phyloP scores from a whole-genome alignment of 2,329 filamentous ascomycete species.

The Penicillium sp. region DNA sequence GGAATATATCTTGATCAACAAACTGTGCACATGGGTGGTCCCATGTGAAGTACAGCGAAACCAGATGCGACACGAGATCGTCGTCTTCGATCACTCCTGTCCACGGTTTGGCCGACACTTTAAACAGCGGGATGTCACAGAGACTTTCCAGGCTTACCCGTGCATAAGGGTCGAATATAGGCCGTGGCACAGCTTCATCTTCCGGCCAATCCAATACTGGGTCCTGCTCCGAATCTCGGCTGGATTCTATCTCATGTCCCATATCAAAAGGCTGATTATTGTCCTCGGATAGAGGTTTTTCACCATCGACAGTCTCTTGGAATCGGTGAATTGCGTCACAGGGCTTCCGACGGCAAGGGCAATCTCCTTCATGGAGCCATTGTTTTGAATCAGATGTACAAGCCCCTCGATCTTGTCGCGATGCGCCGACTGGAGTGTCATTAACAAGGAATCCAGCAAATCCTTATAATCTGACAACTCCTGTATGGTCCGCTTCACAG shows the following conservation, averaged over 20 bases:
- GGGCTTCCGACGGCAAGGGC: conserved; percentile 22
- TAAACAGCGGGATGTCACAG: conserved; percentile 36
- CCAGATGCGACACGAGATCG: conserved; percentile 72
- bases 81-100: conserved; percentile 74
- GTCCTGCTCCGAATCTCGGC: no score
- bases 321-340: conserved; percentile 19
- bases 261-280: conserved; percentile 2
- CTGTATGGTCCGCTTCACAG: conserved; percentile 34
- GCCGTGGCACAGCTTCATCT: conserved; percentile 3
- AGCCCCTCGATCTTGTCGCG: conserved; percentile 27
- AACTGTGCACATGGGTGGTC: conserved; percentile 83
- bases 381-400: conserved; percentile 28
- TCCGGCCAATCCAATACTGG: conserved; percentile 9
- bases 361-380: conserved; percentile 29
- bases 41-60: conserved; percentile 93
- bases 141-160: conserved; percentile 33
- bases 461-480: conserved; percentile 37
- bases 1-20: conserved; percentile 73
- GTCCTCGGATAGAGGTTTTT: conserved; percentile 11
- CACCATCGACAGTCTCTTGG: conserved; percentile 5
- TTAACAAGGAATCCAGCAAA: conserved; percentile 32
- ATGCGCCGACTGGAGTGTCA: conserved; percentile 28
- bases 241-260: no score
- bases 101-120: conserved; percentile 55
- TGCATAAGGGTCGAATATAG: conserved; percentile 19